Percentiles rank a stretch among this genome's conserved stretches.
phyloP scores from a whole-genome alignment of 2,329 filamentous ascomycete species.

The Colletotrichum sidae region DNA sequence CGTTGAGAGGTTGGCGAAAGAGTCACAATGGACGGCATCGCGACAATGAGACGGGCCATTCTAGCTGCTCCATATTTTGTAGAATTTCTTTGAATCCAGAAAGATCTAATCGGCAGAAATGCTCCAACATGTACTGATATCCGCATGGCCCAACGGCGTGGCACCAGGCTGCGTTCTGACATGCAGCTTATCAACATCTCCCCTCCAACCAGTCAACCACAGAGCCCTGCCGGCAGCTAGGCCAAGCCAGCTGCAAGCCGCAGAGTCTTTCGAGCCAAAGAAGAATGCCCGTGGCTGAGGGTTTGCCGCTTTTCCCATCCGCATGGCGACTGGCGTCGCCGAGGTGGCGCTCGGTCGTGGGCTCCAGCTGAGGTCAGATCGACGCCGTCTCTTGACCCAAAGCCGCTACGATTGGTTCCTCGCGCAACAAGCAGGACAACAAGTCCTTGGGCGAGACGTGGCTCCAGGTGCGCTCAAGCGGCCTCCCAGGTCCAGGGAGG shows the following conservation, averaged over 20 bases:
- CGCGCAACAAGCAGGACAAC: not conserved
- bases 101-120: too few species aligned
- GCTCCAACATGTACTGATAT: not conserved
- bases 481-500: constrained; percentile 6
- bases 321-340: constrained; percentile 15
- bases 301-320: not conserved
- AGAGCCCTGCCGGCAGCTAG: not conserved
- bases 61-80: too few species aligned
- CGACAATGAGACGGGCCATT: too few species aligned
- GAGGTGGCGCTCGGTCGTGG: constrained; percentile 11
- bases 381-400: constrained; percentile 8
- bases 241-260: not conserved
- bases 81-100: not conserved
- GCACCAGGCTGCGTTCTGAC: not conserved
- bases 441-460: constrained; percentile 1
- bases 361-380: constrained; percentile 25
- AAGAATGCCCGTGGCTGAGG: constrained; percentile 6
- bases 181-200: not conserved
- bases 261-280: not conserved
- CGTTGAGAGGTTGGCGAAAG: too few species aligned
- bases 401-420: constrained; percentile 1
- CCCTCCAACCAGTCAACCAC: not conserved
- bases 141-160: not conserved
- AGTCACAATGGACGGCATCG: too few species aligned
- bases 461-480: constrained; percentile 21